A percentile compares a stretch with the other conserved stretches of the same genome.
Evolutionary conservation across 495 filamentous ascomycete genomes (phyloP).

Genomic region (Penicillium samsonianum): DNA sequence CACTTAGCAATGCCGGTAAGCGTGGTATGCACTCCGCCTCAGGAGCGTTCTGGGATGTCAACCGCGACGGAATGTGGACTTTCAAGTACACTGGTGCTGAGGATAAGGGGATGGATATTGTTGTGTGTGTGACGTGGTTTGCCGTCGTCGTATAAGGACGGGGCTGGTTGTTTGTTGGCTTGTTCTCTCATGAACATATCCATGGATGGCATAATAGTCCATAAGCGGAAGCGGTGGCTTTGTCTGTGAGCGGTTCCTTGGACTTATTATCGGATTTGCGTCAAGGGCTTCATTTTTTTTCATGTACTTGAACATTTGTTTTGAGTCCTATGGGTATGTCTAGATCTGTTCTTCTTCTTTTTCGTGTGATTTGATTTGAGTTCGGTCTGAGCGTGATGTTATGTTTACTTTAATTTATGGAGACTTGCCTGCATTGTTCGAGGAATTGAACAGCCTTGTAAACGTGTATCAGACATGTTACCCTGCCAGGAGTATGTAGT

Average conservation of each 20-base stretch:
- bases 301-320: conserved; percentile 9
- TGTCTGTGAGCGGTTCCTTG: not conserved
- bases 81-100: conserved; percentile 89
- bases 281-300: conserved; percentile 1
- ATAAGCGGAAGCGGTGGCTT: not conserved
- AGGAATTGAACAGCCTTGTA: not conserved
- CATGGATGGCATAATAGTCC: not conserved
- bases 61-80: conserved; percentile 96
- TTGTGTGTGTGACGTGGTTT: conserved; percentile 92
- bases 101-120: conserved; percentile 84
- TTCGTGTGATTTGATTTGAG: conserved; percentile 12
- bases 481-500: not conserved
- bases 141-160: conserved; percentile 41
- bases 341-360: conserved; percentile 17
- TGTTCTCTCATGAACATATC: not conserved
- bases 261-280: conserved; percentile 15
- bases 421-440: not conserved
- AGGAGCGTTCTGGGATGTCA: conserved; percentile 96
- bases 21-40: conserved; percentile 95
- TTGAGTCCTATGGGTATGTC: conserved; percentile 10
- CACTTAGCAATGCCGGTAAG: conserved; percentile 62
- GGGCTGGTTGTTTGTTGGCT: not conserved
- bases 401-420: conserved; percentile 11
- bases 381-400: conserved; percentile 14
- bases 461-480: not conserved